A percentile compares a stretch with the other conserved stretches of the same genome.
Evolutionary conservation across 108 stramenopile genomes (phyloP).

Genomic region (Cyclotella cryptica): DNA sequence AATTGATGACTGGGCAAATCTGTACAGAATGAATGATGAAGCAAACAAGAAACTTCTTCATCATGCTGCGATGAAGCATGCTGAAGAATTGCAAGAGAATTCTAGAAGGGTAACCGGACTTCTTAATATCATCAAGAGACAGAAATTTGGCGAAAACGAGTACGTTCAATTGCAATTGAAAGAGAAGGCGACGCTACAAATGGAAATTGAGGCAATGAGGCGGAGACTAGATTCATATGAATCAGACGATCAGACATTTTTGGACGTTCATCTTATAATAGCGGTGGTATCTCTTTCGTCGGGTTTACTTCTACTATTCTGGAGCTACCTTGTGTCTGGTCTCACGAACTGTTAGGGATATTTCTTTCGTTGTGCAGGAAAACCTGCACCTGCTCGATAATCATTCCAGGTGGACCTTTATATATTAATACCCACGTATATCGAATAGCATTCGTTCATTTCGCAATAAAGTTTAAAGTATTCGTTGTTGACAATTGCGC

Average conservation of each 20-base stretch:
- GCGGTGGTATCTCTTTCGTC: conserved; percentile 1
- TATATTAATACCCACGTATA: background rate
- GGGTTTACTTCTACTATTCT: conserved; percentile 3
- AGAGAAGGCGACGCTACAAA: background rate
- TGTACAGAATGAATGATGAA: conserved; percentile 16
- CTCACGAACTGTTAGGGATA: background rate
- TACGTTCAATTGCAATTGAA: conserved; percentile 2
- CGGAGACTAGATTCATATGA: background rate
- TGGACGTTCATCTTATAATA: background rate
- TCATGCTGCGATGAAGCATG: conserved; percentile 10
- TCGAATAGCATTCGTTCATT: too few species aligned
- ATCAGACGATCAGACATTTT: background rate
- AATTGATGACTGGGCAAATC: conserved; percentile 12
- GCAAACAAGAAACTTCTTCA: conserved; percentile 17
- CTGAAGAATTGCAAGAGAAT: conserved; percentile 9
- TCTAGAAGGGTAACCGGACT: background rate
- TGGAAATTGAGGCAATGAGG: conserved; percentile 7
- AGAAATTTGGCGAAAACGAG: conserved; percentile 15
- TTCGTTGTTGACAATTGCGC: too few species aligned
- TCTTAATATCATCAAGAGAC: conserved; percentile 23
- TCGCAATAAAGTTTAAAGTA: too few species aligned
- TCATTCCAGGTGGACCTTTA: background rate
- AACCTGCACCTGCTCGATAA: background rate
- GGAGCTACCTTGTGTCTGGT: background rate
- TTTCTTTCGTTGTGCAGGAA: background rate